Percentiles rank a stretch among this genome's conserved stretches.
Conservation (phyloP, 2,329 filamentous ascomycete genomes). For the Biscogniauxia marginata region DNA sequence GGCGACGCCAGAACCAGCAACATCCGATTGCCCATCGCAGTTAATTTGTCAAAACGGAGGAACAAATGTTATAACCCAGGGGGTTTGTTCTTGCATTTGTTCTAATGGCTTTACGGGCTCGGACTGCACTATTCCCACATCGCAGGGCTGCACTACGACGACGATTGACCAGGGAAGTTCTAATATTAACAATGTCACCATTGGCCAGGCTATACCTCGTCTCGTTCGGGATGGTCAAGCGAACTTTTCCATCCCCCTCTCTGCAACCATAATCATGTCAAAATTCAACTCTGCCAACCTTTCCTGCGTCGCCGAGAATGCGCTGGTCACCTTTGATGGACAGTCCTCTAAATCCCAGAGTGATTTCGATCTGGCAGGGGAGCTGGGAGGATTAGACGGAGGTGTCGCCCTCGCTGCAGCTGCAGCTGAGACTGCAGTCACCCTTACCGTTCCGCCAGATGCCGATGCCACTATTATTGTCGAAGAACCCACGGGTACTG, state of each 20-base stretch:
- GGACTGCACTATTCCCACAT: conserved; percentile 47
- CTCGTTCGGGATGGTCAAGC: conserved; percentile 63
- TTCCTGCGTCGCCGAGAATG: conserved; percentile 82
- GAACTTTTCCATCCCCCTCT: conserved; percentile 76
- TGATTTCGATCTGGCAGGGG: conserved; percentile 27
- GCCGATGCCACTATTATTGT: conserved; percentile 35
- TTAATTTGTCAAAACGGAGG: conserved; percentile 78
- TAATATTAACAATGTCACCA: conserved; percentile 65
- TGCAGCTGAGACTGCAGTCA: conserved; percentile 29
- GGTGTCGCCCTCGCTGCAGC: conserved; percentile 16
- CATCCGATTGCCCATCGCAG: conserved; percentile 57
- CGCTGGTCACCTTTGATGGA: conserved; percentile 80
- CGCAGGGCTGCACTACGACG: conserved; percentile 54
- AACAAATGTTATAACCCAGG: conserved; percentile 65
- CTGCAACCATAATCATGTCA: conserved; percentile 66
- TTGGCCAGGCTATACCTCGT: conserved; percentile 76
- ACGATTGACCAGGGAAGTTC: conserved; percentile 40
- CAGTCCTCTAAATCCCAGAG: conserved; percentile 38
- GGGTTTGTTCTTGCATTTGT: conserved; percentile 81
- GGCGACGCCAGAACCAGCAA: conserved; percentile 34
- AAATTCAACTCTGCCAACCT: conserved; percentile 74
- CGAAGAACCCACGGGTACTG: conserved; percentile 22
- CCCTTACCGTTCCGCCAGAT: conserved; percentile 31
- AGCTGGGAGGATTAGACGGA: conserved; percentile 20
- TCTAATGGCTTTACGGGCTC: conserved; percentile 76